Evolutionary conservation across 2,329 filamentous ascomycete genomes (phyloP).

Genomic region (Fusarium nodosum): DNA sequence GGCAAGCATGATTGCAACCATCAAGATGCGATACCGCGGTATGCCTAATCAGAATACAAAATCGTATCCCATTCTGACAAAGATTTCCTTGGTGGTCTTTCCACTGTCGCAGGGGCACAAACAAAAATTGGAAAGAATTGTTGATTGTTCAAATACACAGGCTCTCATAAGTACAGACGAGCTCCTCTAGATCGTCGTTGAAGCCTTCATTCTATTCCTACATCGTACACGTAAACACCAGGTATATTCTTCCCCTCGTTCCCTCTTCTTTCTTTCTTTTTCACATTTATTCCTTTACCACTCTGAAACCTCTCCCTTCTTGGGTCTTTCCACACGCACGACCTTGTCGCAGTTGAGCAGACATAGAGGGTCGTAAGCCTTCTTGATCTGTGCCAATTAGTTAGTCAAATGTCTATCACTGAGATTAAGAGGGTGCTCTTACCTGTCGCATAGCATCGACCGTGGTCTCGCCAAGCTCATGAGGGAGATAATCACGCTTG

Average conservation of each 20-base stretch:
- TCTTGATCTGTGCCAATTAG: conserved; percentile 73
- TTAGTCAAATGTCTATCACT: background rate
- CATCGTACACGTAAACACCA: conserved; percentile 40
- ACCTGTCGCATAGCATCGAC: conserved; percentile 88
- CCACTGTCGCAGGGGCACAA: background rate
- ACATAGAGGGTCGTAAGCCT: conserved; percentile 81
- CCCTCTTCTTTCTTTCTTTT: background rate
- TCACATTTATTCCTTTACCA: conserved; percentile 53
- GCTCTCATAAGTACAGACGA: conserved; percentile 12
- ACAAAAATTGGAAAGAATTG: background rate
- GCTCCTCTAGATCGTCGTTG: conserved; percentile 3
- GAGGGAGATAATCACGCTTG: conserved; percentile 85
- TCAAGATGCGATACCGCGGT: background rate
- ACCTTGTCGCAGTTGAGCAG: conserved; percentile 79
- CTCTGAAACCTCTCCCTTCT: conserved; percentile 59
- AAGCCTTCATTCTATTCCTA: conserved; percentile 31
- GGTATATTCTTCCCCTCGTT: conserved; percentile 26
- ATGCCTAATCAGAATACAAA: background rate
- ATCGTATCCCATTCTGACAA: background rate
- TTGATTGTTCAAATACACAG: conserved; percentile 24
- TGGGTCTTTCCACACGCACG: conserved; percentile 68
- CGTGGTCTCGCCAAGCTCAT: conserved; percentile 80
- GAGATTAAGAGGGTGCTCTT: conserved; percentile 26
- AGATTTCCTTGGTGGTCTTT: background rate
- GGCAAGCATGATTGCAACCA: background rate